Evolutionary conservation across 257 asterid species (phyloP).

Genomic region (Paulownia fortunei): DNA sequence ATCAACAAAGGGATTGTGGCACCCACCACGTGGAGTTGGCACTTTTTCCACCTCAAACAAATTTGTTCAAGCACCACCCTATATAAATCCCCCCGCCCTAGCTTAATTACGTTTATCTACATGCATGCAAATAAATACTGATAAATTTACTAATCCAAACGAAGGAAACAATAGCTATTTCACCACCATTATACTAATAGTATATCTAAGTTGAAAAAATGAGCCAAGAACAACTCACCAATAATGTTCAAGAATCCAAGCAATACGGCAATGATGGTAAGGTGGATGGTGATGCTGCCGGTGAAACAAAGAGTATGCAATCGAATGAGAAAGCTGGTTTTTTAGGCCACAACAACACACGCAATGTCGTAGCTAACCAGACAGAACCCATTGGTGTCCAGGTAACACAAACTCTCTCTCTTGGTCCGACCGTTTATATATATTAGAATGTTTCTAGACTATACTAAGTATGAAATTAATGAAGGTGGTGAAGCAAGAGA

Average conservation of each 20-base stretch:
- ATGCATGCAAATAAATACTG: neutral
- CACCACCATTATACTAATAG: neutral
- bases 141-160: neutral
- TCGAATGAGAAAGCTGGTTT: conserved; percentile 3
- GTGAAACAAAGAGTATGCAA: neutral
- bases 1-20: neutral
- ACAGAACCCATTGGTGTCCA: conserved; percentile 40
- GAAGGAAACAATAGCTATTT: neutral
- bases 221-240: conserved; percentile 65
- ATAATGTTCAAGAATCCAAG: conserved; percentile 28
- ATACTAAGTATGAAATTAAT: neutral
- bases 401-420: neutral
- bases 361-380: conserved; percentile 28
- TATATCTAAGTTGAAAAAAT: conserved; percentile 31
- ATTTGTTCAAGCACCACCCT: neutral
- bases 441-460: no score
- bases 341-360: neutral
- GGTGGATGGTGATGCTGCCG: neutral
- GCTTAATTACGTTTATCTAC: neutral
- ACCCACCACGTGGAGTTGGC: conserved; percentile 20
- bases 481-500: conserved; percentile 26
- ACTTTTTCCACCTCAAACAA: conserved; percentile 23
- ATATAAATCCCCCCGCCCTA: neutral
- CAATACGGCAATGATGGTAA: neutral
- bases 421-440: no score